Evolutionary conservation across 129 eudicot species (phyloP), one percentile per base, ranked within the genome.

Genomic region (Centrapalus pauciflorus): DNA sequence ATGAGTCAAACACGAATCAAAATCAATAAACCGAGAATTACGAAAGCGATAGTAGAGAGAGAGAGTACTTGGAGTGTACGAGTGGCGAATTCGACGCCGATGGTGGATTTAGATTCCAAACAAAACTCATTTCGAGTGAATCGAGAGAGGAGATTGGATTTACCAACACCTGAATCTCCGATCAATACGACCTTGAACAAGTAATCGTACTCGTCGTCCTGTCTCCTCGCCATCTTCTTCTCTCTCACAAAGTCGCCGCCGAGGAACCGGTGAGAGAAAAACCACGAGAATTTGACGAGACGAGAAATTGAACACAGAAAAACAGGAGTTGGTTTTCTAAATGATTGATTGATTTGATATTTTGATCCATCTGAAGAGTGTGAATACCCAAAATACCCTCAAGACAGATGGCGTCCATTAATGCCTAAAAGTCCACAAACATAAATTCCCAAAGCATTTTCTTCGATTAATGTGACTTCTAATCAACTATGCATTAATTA

Each of bases 41-140:
- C 56, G 13, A 56, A 50, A 28, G 28, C 23, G 16, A 6, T 25
- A 12, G 7, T 2, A 32, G 51, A 60, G 16, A 60, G 59, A 70
- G 10, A 6, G 21, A 17, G 61, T 73, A 89, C 96, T 84, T 89
- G 95, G 26, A 89, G 95, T 5, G 96, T 89, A 2, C 96, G 88
- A 25, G 96, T 87, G 57, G 95, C 95, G 85, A 87, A 87, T 73
- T 87, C 95, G n/a, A 87, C 95, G 64, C 95, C 95, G 54, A 89
- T 89, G n/a, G 96, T 89, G 77, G 96, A 89, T 79, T 89, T 89
- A 19, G 96, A 89, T 23, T 89, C 96, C 79, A 89, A 81, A 56
- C 84, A 83, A 74, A 89, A 89, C 77, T 89, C 96, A 35, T 86
- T 89, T 27, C 96, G 61, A 14, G 96, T 89, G 70, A 89, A 87